Base-by-base conservation (phyloP, 345 rosid species). In the Corymbia maculata region DNA sequence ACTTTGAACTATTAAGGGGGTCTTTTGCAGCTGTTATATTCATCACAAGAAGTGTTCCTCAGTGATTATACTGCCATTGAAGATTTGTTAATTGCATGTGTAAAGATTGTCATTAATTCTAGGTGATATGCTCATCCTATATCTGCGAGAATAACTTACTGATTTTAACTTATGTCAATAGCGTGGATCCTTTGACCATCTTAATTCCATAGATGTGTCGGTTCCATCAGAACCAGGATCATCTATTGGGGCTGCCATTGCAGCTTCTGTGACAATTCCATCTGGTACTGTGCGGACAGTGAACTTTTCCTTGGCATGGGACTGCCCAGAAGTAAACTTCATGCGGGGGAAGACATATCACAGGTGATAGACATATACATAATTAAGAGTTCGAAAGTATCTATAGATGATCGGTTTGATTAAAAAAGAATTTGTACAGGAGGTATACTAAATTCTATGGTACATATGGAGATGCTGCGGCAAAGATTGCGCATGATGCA, bases 201-300 rank as follows among this genome's bases (percentile, higher is more conserved):
- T 96, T 28, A 89, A 90, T 87, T 79, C 94, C 79, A 55, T 91
- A 75, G 94, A 93, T 70, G 87, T 82, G 16, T 90, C 88, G 28
- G 86, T 82, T 88, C 94, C 96, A 84, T 96, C 99, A 50, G 96
- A 94, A 79, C 92, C 89, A 4, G 99, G 98, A 84, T 95, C 98
- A 68, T 96, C 98, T 14, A 96, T 96, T 10, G 99, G 99, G 89
- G 99, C 98, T 88, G 98, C 99, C 64, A 93, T 97, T 90, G 97
- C 98, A 59, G 99, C 98, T 52, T 93, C 99, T 36, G 93, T 91
- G 87, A 96, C 88, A 47, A 89, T 96, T 88, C 95, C 94, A 59
- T 89, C 96, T 12, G 95, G 90, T 89, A 91, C 94, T 85, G 89
- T 88, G 45, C 91, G 97, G 49, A 88, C 89, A 49, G 93, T 95